Percentiles rank a stretch among this genome's conserved stretches.
Conservation (phyloP, 2,329 filamentous ascomycete genomes). For the Neofusicoccum sp. region DNA sequence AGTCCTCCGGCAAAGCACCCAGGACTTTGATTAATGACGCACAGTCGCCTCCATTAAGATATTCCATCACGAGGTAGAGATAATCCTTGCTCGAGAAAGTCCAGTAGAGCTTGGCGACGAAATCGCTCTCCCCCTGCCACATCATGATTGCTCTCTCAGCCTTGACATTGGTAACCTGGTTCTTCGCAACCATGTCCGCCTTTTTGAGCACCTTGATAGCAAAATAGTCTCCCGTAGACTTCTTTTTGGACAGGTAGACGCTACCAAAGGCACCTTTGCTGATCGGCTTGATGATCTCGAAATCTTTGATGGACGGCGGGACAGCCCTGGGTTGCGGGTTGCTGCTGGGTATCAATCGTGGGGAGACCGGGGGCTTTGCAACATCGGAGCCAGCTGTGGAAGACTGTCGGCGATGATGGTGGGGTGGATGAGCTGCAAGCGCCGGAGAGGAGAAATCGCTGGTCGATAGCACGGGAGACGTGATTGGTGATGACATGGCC, state of each 20-base stretch:
- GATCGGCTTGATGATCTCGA: constrained; percentile 99
- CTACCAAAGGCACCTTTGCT: constrained; percentile 98
- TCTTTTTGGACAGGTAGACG: constrained; percentile 97
- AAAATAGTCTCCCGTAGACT: constrained; percentile 96
- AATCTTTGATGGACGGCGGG: constrained; percentile 96
- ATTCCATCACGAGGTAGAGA: constrained; percentile 98
- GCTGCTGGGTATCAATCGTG: constrained; percentile 71
- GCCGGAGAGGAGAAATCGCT: constrained; percentile 79
- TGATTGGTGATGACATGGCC: constrained; percentile 75
- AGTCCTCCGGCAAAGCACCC: constrained; percentile 89
- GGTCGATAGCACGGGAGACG: constrained; percentile 80
- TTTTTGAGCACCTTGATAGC: constrained; percentile 99
- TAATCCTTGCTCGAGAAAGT: constrained; percentile 99
- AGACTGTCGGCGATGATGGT: constrained; percentile 84
- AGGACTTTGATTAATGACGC: constrained; percentile 94
- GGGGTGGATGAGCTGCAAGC: constrained; percentile 50
- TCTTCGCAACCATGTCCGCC: constrained; percentile 99
- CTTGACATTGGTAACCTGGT: constrained; percentile 98
- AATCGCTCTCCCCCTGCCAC: constrained; percentile 99
- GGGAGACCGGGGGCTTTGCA: constrained; percentile 71
- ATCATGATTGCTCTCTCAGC: constrained; percentile 99
- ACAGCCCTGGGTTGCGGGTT: constrained; percentile 84
- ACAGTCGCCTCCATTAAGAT: constrained; percentile 95
- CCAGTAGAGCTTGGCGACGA: constrained; percentile 99
- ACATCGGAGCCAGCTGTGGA: constrained; percentile 77